Conservation (phyloP, 2,329 filamentous ascomycete species). For the Arthrocladium fulminans region DNA sequence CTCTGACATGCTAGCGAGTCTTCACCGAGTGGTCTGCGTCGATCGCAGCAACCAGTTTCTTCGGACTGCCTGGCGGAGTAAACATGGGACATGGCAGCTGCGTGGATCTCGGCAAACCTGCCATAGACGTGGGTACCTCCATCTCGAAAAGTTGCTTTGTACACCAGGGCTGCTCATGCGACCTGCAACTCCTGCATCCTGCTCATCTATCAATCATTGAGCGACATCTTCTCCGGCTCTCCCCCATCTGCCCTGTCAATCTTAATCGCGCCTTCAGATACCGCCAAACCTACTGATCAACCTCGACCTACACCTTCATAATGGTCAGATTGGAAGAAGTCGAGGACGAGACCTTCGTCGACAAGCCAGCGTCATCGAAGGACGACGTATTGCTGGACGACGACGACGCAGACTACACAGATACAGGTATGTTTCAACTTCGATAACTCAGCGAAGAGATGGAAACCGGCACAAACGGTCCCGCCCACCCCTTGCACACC, state of each 20-base stretch:
- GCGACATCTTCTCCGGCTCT: neutral
- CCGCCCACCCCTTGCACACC: slow-evolving; percentile 6
- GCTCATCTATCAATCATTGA: neutral
- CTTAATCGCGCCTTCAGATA: neutral
- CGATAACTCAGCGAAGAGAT: no score
- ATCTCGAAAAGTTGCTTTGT: slow-evolving; percentile 4
- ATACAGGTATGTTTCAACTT: slow-evolving; percentile 63
- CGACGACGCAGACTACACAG: slow-evolving; percentile 75
- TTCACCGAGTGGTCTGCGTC: neutral
- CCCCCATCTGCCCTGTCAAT: neutral
- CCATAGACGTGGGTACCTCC: neutral
- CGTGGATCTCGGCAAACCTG: neutral
- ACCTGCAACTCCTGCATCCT: neutral
- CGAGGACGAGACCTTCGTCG: slow-evolving; percentile 87
- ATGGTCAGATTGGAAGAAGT: slow-evolving; percentile 98
- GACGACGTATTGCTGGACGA: slow-evolving; percentile 45
- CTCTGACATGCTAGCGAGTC: slow-evolving; percentile 1
- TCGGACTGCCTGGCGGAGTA: no score
- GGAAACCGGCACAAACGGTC: no score
- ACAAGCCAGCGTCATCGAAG: slow-evolving; percentile 55
- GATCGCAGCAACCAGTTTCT: neutral
- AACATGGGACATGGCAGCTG: neutral
- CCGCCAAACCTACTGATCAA: neutral
- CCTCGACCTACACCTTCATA: slow-evolving; percentile 11
- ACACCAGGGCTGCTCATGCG: neutral